Evolutionary conservation across 1,284 basidiomycete genomes (phyloP).

Genomic region (Bondarzewia mesenterica): DNA sequence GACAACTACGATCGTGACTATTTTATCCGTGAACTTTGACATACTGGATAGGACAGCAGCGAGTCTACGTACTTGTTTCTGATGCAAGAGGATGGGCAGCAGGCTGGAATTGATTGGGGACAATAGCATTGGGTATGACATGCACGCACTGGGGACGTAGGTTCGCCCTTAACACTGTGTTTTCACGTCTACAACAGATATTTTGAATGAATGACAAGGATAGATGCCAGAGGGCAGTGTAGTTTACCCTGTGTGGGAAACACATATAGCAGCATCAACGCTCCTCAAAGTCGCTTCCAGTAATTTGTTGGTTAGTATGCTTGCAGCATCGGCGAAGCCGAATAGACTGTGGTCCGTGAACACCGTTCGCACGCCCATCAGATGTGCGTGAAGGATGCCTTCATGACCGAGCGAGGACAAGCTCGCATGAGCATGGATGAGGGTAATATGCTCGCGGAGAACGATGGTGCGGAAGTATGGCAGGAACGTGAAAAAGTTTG

Average conservation of each 20-base stretch:
- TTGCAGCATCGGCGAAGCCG: conserved; percentile 92
- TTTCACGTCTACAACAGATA: conserved; percentile 63
- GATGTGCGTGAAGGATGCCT: conserved; percentile 81
- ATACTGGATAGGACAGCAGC: conserved; percentile 63
- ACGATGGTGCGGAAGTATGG: conserved; percentile 89
- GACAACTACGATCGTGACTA: conserved; percentile 92
- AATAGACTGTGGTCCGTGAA: conserved; percentile 98
- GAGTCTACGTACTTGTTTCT: conserved; percentile 47
- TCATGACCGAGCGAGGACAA: conserved; percentile 90
- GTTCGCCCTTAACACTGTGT: conserved; percentile 85
- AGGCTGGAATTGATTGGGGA: conserved; percentile 82
- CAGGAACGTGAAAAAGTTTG: conserved; percentile 89
- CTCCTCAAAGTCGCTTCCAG: conserved; percentile 81
- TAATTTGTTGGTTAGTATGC: conserved; percentile 95
- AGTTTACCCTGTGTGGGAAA: conserved; percentile 90
- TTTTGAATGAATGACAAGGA: neutral
- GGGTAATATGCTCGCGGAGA: conserved; percentile 77
- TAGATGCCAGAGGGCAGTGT: neutral
- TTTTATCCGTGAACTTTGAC: neutral
- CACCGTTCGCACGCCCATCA: conserved; percentile 79
- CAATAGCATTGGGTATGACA: conserved; percentile 94
- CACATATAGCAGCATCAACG: conserved; percentile 91
- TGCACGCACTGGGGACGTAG: conserved; percentile 59
- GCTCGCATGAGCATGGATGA: conserved; percentile 91
- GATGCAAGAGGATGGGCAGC: conserved; percentile 34